Evolutionary conservation across 306 rosid genomes (phyloP).

Genomic region (Sophora flavescens): DNA sequence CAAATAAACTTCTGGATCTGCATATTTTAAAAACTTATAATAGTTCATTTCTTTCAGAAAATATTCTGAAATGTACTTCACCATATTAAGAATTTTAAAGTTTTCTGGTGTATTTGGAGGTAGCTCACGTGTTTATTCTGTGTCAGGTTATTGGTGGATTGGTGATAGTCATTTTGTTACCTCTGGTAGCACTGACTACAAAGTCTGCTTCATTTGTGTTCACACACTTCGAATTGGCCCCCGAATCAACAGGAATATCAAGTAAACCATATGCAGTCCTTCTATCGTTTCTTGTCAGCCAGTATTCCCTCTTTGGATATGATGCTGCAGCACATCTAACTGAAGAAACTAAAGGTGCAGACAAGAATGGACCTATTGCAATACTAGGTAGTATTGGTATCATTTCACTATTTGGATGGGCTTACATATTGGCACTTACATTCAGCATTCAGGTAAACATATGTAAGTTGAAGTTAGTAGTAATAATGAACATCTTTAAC

Average conservation of each 20-base stretch:
- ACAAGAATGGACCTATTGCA: constrained; percentile 86
- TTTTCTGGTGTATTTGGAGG: neutral
- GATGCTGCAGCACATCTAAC: constrained; percentile 96
- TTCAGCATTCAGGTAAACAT: constrained; percentile 83
- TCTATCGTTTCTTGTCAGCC: constrained; percentile 84
- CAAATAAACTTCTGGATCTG: constrained; percentile 14
- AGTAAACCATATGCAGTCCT: constrained; percentile 92
- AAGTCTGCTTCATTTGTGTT: constrained; percentile 83
- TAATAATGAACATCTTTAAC: constrained; percentile 21
- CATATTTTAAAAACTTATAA: neutral
- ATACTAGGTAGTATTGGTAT: constrained; percentile 82
- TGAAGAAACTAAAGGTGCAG: constrained; percentile 92
- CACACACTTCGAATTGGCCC: constrained; percentile 62
- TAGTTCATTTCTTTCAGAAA: neutral
- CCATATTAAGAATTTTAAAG: neutral
- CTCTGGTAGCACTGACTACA: constrained; percentile 72
- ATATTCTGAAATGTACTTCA: constrained; percentile 18
- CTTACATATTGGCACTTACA: constrained; percentile 86
- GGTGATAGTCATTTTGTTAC: constrained; percentile 79
- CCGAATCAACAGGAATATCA: constrained; percentile 71
- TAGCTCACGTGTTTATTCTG: constrained; percentile 14
- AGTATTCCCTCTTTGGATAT: constrained; percentile 86
- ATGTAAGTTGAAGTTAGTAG: neutral
- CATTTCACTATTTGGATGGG: constrained; percentile 86
- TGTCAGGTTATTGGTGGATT: constrained; percentile 77